Evolutionary conservation across 2,329 filamentous ascomycete species (phyloP).

Genomic region (Penicillium griseofulvum): DNA sequence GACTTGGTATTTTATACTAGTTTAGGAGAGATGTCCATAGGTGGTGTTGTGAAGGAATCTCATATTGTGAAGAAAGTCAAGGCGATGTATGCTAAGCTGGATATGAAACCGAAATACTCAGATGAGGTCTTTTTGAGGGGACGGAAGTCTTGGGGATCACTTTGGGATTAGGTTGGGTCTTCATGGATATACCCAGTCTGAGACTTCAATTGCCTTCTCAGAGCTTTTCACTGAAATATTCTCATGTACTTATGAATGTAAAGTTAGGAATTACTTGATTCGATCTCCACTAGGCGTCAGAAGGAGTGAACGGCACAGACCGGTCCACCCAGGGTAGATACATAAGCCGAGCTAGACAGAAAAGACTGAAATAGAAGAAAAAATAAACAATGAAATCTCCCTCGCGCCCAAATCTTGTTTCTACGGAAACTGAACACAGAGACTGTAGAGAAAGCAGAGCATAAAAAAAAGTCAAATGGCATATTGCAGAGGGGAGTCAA

Average conservation of each 20-base stretch:
- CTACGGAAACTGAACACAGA: constrained; percentile 25
- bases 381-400: constrained; percentile 16
- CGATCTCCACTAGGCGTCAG: constrained; percentile 1
- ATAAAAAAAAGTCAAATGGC: neutral
- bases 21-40: neutral
- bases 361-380: constrained; percentile 8
- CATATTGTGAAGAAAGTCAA: neutral
- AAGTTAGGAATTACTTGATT: constrained; percentile 1
- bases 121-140: neutral
- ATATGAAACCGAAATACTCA: neutral
- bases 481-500: constrained; percentile 6
- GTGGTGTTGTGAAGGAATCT: neutral
- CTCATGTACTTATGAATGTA: neutral
- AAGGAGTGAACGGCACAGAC: constrained; percentile 13
- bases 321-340: constrained; percentile 9
- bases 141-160: neutral
- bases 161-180: neutral
- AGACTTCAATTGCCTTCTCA: neutral
- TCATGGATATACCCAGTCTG: no score
- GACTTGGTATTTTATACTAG: neutral
- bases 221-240: no score
- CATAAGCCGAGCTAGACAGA: constrained; percentile 5
- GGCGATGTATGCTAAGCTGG: neutral
- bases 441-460: constrained; percentile 1
- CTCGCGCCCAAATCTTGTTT: constrained; percentile 27